Conservation (phyloP, 2,329 filamentous ascomycete species). For the Penicillium freii region DNA sequence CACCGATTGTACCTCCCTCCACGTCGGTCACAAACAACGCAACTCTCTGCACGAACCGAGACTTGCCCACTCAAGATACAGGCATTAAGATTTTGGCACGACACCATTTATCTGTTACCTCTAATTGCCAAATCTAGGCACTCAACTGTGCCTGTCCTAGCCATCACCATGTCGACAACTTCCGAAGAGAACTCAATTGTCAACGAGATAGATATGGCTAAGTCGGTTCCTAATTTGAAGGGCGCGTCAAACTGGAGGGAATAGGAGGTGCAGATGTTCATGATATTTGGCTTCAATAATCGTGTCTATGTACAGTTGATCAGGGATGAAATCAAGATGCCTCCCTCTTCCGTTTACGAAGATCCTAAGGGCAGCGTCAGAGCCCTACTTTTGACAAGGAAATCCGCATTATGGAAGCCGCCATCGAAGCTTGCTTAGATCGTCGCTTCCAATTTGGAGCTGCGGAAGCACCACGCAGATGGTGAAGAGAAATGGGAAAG, state of each 20-base stretch:
- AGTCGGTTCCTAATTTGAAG: background rate
- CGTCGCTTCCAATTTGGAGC: background rate
- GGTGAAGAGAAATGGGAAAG: background rate
- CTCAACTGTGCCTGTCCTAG: background rate
- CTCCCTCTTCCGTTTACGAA: background rate
- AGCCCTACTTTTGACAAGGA: background rate
- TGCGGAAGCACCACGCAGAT: background rate
- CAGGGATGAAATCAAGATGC: background rate
- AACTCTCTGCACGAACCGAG: no score
- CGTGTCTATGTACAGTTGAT: background rate
- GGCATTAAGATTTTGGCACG: no score
- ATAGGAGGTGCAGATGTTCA: background rate
- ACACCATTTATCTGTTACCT: no score
- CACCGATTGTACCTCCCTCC: no score
- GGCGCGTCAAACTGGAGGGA: background rate
- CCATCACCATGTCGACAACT: background rate
- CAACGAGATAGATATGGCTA: background rate
- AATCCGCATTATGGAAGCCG: background rate
- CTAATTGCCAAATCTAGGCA: no score
- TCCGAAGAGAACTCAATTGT: background rate
- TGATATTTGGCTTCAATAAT: background rate
- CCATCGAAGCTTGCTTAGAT: background rate
- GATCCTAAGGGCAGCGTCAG: background rate
- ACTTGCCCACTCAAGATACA: no score
- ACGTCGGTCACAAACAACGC: no score